Conservation (phyloP, 495 filamentous ascomycete genomes). For the Xylaria acuta region DNA sequence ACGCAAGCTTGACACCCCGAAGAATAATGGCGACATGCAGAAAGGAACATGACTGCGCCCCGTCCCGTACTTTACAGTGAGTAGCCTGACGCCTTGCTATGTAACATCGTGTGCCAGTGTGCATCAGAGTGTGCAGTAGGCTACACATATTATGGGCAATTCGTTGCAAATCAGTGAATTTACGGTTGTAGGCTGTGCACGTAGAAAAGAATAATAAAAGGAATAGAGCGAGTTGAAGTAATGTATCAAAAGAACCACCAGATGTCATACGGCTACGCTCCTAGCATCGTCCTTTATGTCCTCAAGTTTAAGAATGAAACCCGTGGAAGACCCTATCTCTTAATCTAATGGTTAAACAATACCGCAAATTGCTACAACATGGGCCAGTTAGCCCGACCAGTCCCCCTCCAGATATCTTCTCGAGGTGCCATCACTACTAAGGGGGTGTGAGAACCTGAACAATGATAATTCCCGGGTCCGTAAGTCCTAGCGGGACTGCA, state of each 20-base stretch:
- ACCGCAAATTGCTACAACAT: not conserved
- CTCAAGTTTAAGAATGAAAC: not conserved
- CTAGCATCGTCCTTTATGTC: not conserved
- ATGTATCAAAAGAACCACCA: not conserved
- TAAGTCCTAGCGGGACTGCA: not conserved
- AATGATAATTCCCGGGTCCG: not conserved
- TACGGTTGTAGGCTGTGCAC: not conserved
- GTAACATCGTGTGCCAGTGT: constrained; percentile 1
- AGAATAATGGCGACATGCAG: not conserved
- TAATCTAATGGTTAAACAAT: not conserved
- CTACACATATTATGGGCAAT: not conserved
- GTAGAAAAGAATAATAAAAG: not conserved
- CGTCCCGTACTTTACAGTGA: not conserved
- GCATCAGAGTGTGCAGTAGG: not conserved
- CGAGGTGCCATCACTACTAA: not conserved
- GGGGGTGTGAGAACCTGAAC: not conserved
- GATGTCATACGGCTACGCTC: not conserved
- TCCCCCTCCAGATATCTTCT: not conserved
- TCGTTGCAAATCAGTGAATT: not conserved
- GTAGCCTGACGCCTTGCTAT: not conserved
- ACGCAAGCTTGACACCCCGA: not conserved
- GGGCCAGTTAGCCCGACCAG: not conserved
- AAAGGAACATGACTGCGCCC: constrained; percentile 5
- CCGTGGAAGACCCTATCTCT: not conserved
- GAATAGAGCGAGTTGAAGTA: not conserved